Evolutionary conservation across 345 rosid species (phyloP), one percentile per base, ranked within the genome.

Genomic region (Laguncularia racemosa): DNA sequence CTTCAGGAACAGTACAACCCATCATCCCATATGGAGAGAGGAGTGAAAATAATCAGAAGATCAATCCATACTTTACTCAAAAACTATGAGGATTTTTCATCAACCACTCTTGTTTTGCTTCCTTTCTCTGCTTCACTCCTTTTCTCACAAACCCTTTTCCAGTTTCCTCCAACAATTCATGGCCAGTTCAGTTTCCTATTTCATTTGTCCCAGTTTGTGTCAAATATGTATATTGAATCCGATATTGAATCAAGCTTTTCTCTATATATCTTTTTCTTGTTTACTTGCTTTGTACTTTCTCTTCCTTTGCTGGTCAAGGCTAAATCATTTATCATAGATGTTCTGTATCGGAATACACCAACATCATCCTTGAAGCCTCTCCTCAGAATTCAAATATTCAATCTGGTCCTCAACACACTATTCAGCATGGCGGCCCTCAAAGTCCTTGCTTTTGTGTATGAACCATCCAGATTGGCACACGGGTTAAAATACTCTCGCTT

Each of bases 21-120:
- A 13, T 20, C 20, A 64, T 14, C 16, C 43, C 38, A 28, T 3
- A 70, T 76, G 77, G 75, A 66, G 51, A 63, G 28, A n/a, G n/a
- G 75, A 28, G 55, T 28, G 33, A 67, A 60, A 57, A 74, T 72
- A 52, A 59, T 72, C 57, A 71, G 84, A 67, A 67, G 46, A 61
- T 69, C 84, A 59, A 67, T 76, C 77, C 57, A 60, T 60, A 67
- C 68, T 52, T 80, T 76, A 20, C 69, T 80, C 51, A 76, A 71
- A 52, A 50, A 71, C 48, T 69, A 58, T 12, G 63, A 43, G 10
- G 60, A 28, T 65, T 69, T 59, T 59, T 76, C 26, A 13, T 76
- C 48, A 43, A 69, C 61, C 68, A 76, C 53, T 81, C 84, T 20
- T 80, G 70, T 69, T 80, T 76, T 14, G 73, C 67, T 63, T 71